These are phyloP conservation scores for Lichtheimia hyalospora DNA, from an alignment of 371 early-diverging fungal genomes.

Conservation along the genomic window DNA sequence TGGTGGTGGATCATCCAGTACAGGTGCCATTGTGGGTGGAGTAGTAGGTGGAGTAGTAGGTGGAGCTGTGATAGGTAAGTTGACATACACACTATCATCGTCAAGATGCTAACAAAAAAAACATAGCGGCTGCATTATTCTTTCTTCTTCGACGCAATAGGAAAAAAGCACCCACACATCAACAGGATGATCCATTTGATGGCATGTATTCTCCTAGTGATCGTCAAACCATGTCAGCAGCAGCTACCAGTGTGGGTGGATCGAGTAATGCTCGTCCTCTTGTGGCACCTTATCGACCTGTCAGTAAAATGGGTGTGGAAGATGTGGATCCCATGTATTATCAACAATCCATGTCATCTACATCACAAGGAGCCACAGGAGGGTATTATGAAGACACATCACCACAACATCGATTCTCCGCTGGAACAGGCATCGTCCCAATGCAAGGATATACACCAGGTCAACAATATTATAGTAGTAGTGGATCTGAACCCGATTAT, in stretches of 20 bases:
- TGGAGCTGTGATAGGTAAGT: slow-evolving; percentile 6
- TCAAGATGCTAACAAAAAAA: neutral
- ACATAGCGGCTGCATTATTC: slow-evolving; percentile 2
- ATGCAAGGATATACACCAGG: neutral
- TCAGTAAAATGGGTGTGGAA: slow-evolving; percentile 8
- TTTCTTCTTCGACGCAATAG: slow-evolving; percentile 5
- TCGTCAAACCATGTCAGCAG: slow-evolving; percentile 1
- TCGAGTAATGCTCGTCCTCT: slow-evolving; percentile 12
- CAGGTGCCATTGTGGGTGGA: slow-evolving; percentile 18
- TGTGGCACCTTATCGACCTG: slow-evolving; percentile 12
- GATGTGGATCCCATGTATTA: slow-evolving; percentile 4
- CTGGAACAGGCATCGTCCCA: neutral
- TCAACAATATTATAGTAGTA: slow-evolving; percentile 5
- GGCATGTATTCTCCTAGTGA: neutral
- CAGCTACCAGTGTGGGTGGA: slow-evolving; percentile 1
- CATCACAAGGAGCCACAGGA: neutral
- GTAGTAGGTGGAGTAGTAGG: slow-evolving; percentile 13
- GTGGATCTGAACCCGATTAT: neutral
- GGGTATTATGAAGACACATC: slow-evolving; percentile 12
- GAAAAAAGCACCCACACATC: neutral
- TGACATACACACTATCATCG: neutral
- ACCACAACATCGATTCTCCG: slow-evolving; percentile 5
- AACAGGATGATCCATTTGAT: slow-evolving; percentile 6
- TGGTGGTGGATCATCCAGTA: neutral
- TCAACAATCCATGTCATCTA: slow-evolving; percentile 1